Base-by-base conservation (phyloP, 2,329 filamentous ascomycete species). In the Xylariaceae sp. region DNA sequence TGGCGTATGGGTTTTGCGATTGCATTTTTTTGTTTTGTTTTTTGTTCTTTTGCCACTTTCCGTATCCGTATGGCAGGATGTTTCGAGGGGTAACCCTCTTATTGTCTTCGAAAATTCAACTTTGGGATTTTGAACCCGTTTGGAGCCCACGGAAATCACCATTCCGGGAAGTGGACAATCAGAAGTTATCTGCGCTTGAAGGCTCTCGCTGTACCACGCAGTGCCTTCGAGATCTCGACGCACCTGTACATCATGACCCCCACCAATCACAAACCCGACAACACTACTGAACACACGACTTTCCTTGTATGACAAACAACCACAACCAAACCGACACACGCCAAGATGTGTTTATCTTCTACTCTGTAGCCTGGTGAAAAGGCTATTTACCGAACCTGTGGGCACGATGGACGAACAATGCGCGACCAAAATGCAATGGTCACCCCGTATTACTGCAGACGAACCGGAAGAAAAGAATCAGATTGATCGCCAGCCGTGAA, bases 231-330 rank as follows among this genome's bases (percentile, higher is more conserved):
- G 7, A 31, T 6, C 19, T 15, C 15, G 42, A 9, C 15, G 42
- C 50, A 52, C 50, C 49, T 27, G 22, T 27, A 27, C 14, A 44
- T 49, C 44, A 52, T 49, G 50, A 55, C 53, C 50, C 52, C 38
- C 50, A 49, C 53, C 48, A 30, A 46, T 40, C 42, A 51, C 47
- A 54, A 58, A 55, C 51, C 46, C 15, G 12, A n/a, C 41, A 11
- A 33, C 45, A 42, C 17, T n/a, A 22, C 45, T 30, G 40, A 43
- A 35, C 54, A 52, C 32, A 60, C 48, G 49, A 55, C 48, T 63
- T 60, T 56, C 51, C 55, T 62, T 57, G 52, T 54, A 58, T 58
- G 53, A 52, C 53, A 58, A 42, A 50, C 44, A 47, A 46, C 44
- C 40, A 35, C 15, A 42, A 43, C 52, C 44, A 45, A 39, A 17